These are phyloP conservation scores for Eimeria nieschulzi DNA, from an alignment of 169 alveolate species.

Conservation along the genomic window DNA sequence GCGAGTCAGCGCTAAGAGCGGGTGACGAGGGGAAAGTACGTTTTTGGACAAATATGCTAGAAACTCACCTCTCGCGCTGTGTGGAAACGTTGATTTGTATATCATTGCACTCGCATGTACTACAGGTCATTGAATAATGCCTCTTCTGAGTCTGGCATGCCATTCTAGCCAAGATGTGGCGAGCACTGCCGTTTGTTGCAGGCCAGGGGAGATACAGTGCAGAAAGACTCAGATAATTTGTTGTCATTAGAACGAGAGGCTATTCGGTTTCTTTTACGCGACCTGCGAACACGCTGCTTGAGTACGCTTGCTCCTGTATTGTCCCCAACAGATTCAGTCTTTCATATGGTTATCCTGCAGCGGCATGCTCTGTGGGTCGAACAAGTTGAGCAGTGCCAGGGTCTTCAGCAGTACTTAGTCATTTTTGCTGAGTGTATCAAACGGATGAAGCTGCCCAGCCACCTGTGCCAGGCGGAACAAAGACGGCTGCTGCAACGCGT, in stretches of 20 bases:
- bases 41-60: no score
- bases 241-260: constrained; percentile 62
- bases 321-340: constrained; percentile 23
- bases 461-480: constrained; percentile 66
- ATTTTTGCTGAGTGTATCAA: constrained; percentile 73
- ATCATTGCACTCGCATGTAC: no score
- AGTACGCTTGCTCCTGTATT: constrained; percentile 44
- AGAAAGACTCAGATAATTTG: constrained; percentile 14
- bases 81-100: no score
- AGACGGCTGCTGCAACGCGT: constrained; percentile 55
- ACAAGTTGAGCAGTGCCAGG: constrained; percentile 59
- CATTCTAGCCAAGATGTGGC: neutral
- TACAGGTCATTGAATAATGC: no score
- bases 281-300: constrained; percentile 58
- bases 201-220: neutral
- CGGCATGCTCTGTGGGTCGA: constrained; percentile 65
- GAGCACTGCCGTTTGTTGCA: neutral
- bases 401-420: constrained; percentile 49
- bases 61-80: no score
- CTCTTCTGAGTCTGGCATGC: no score
- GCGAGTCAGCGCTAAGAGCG: no score
- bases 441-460: constrained; percentile 70
- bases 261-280: constrained; percentile 62
- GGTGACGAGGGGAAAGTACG: no score
- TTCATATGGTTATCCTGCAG: constrained; percentile 47